Evolutionary conservation across 148 eudicot species (phyloP).

Genomic region (Bassia scoparia): DNA sequence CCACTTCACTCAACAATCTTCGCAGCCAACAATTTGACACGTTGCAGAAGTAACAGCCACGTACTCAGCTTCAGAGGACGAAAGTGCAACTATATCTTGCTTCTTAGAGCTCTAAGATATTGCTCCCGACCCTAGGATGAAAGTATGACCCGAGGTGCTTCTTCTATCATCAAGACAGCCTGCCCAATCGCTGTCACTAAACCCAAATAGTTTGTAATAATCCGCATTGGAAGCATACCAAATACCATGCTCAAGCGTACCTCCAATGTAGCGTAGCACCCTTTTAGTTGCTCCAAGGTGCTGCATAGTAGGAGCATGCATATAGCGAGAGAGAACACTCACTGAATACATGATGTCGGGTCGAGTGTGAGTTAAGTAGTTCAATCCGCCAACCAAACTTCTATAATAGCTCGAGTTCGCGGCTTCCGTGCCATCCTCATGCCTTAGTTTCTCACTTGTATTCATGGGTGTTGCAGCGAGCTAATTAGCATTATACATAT

Average conservation of each 20-base stretch:
- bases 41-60: not conserved
- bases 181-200: slow-evolving; percentile 19
- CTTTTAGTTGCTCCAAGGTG: too few relatives aligned
- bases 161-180: slow-evolving; percentile 16
- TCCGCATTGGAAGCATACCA: not conserved
- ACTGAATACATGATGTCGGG: too few relatives aligned
- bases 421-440: slow-evolving; percentile 6
- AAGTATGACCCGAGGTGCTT: not conserved
- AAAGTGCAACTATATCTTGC: slow-evolving; percentile 12
- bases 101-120: slow-evolving; percentile 29
- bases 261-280: too few relatives aligned
- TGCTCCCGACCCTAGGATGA: slow-evolving; percentile 9
- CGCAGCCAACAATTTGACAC: not conserved
- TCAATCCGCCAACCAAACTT: slow-evolving; percentile 5
- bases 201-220: not conserved
- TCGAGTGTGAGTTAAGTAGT: slow-evolving; percentile 20
- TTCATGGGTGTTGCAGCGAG: slow-evolving; percentile 12
- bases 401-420: not conserved
- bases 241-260: too few relatives aligned
- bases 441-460: slow-evolving; percentile 3
- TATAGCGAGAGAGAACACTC: too few relatives aligned
- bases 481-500: slow-evolving; percentile 7
- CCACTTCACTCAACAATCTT: not conserved
- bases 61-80: too few relatives aligned
- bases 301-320: too few relatives aligned